These are phyloP conservation scores for Pichia sp. DNA, from an alignment of 1,139 yeast species.

Conservation along the genomic window DNA sequence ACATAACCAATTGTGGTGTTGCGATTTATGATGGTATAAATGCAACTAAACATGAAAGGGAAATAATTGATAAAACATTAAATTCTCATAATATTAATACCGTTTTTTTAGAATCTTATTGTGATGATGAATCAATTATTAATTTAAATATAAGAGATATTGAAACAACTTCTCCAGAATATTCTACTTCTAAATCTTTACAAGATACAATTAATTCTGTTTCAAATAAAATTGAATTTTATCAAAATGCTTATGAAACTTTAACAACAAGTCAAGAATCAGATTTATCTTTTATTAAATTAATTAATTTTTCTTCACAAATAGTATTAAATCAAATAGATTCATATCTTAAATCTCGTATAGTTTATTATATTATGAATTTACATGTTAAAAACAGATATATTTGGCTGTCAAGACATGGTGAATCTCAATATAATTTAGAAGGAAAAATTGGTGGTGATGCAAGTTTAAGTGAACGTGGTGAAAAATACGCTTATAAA, in stretches of 20 bases:
- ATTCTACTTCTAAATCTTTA: slow-evolving; percentile 8
- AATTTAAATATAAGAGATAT: slow-evolving; percentile 52
- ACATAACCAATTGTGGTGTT: slow-evolving; percentile 68
- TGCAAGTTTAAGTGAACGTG: slow-evolving; percentile 79
- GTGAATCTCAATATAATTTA: slow-evolving; percentile 86
- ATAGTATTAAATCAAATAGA: slow-evolving; percentile 83
- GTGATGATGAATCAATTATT: slow-evolving; percentile 75
- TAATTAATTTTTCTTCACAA: slow-evolving; percentile 82
- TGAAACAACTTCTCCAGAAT: slow-evolving; percentile 16
- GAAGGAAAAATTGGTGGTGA: slow-evolving; percentile 97
- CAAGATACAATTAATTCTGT: slow-evolving; percentile 67
- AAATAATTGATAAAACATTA: slow-evolving; percentile 57
- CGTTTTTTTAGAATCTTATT: slow-evolving; percentile 86
- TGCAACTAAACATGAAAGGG: slow-evolving; percentile 66
- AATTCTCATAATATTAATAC: slow-evolving; percentile 71
- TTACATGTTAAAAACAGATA: slow-evolving; percentile 86
- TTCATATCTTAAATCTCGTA: slow-evolving; percentile 83
- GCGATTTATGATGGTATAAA: slow-evolving; percentile 91
- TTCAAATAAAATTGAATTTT: slow-evolving; percentile 62
- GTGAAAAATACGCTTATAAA: slow-evolving; percentile 76
- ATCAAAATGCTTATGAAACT: slow-evolving; percentile 71
- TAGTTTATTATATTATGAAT: slow-evolving; percentile 94
- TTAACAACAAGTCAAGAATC: slow-evolving; percentile 51
- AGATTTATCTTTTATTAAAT: slow-evolving; percentile 74
- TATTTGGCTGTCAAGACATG: slow-evolving; percentile 92